A percentile compares a stretch with the other conserved stretches of the same genome.
These are phyloP conservation scores for Akanthomyces dipterigenus DNA, from an alignment of 2,329 filamentous ascomycete species.

Conservation along the genomic window DNA sequence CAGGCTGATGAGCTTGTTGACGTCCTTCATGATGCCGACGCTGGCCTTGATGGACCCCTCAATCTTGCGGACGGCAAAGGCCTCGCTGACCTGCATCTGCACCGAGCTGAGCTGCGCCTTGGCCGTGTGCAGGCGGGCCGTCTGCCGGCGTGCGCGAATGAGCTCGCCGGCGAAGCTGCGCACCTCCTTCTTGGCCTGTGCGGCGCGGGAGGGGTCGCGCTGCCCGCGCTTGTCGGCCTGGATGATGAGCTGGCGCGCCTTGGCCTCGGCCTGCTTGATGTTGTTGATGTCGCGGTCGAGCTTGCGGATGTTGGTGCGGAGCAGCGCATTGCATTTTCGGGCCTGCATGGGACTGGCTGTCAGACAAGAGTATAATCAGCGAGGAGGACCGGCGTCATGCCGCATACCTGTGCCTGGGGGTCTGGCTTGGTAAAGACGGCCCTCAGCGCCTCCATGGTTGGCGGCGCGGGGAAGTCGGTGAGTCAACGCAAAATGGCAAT, in stretches of 20 bases:
- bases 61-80: slow-evolving; percentile 91
- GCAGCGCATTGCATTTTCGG: slow-evolving; percentile 88
- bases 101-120: slow-evolving; percentile 91
- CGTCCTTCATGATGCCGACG: slow-evolving; percentile 94
- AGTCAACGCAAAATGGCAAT: slow-evolving; percentile 3
- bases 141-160: slow-evolving; percentile 72
- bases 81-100: slow-evolving; percentile 96
- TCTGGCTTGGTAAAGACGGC: slow-evolving; percentile 87
- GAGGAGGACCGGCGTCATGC: background rate
- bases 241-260: slow-evolving; percentile 79
- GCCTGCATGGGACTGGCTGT: slow-evolving; percentile 48
- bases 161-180: slow-evolving; percentile 86
- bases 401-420: slow-evolving; percentile 78
- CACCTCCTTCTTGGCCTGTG: slow-evolving; percentile 74
- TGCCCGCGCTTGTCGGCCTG: slow-evolving; percentile 75
- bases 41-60: slow-evolving; percentile 82
- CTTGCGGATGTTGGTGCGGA: slow-evolving; percentile 85
- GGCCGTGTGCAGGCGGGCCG: slow-evolving; percentile 67
- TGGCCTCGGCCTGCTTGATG: slow-evolving; percentile 71
- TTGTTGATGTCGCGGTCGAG: slow-evolving; percentile 85
- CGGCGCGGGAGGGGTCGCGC: slow-evolving; percentile 68
- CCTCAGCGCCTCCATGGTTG: slow-evolving; percentile 77
- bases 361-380: background rate
- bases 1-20: slow-evolving; percentile 76
- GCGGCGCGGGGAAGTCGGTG: slow-evolving; percentile 9